Evolutionary conservation across 164 flowering plant species (phyloP).

Genomic region (Annona squamosa): DNA sequence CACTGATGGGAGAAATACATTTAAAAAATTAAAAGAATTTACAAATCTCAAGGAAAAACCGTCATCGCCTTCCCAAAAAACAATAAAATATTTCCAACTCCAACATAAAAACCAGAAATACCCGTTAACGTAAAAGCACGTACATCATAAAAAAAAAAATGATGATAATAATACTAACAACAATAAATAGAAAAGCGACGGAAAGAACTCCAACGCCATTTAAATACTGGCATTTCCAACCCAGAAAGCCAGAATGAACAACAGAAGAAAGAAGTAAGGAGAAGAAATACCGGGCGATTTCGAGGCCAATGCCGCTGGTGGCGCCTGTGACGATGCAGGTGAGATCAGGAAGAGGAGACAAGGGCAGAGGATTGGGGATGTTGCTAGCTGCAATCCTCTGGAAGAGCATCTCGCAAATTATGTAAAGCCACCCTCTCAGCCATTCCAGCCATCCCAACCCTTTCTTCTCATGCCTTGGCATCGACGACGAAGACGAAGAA

Average conservation of each 20-base stretch:
- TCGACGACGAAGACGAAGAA: not conserved
- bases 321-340: conserved; percentile 51
- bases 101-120: not conserved
- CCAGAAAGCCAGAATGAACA: not conserved
- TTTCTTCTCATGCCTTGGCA: conserved; percentile 1
- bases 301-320: conserved; percentile 57
- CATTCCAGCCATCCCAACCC: conserved; percentile 52
- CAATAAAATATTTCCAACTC: too few relatives aligned
- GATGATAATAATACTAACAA: not conserved
- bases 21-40: too few relatives aligned
- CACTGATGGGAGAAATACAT: not conserved
- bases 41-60: not conserved
- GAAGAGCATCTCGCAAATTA: conserved; percentile 39
- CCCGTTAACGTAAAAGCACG: not conserved
- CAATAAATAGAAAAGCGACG: too few relatives aligned
- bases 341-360: conserved; percentile 40
- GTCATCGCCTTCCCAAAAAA: not conserved
- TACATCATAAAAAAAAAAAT: not conserved
- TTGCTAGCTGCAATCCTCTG: conserved; percentile 44
- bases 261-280: not conserved
- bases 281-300: conserved; percentile 33
- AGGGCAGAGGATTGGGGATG: conserved; percentile 38
- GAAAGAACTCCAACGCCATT: too few relatives aligned
- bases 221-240: not conserved
- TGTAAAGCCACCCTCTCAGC: conserved; percentile 42